Evolutionary conservation across 352 stramenopile genomes (phyloP).

Genomic region (Phytophthora colocasiae): DNA sequence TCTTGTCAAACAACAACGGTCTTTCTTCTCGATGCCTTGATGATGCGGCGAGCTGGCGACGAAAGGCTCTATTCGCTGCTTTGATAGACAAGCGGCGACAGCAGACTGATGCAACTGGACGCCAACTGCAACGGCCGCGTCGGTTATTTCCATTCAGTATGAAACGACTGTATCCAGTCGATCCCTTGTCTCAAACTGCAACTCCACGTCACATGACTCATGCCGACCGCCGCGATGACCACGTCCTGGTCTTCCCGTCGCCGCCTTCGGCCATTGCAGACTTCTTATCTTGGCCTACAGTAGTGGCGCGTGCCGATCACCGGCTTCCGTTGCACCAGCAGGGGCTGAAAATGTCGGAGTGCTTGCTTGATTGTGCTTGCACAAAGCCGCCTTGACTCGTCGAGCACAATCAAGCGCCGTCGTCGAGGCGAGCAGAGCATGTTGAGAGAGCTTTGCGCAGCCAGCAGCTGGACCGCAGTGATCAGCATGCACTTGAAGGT

Average conservation of each 20-base stretch:
- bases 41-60: slow-evolving; percentile 15
- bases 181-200: slow-evolving; percentile 14
- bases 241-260: background rate
- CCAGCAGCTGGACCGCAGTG: slow-evolving; percentile 26
- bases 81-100: slow-evolving; percentile 16
- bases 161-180: background rate
- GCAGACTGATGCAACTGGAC: slow-evolving; percentile 23
- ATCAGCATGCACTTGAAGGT: slow-evolving; percentile 36
- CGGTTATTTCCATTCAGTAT: background rate
- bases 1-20: slow-evolving; percentile 18
- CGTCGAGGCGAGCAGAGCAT: slow-evolving; percentile 2
- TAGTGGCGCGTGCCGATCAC: slow-evolving; percentile 1
- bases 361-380: background rate
- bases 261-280: background rate
- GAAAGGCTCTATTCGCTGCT: slow-evolving; percentile 15
- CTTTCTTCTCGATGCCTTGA: slow-evolving; percentile 10
- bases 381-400: background rate
- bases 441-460: slow-evolving; percentile 13
- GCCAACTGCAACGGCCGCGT: background rate
- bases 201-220: slow-evolving; percentile 3
- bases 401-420: slow-evolving; percentile 18
- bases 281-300: no score
- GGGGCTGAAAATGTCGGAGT: slow-evolving; percentile 6
- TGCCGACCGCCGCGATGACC: background rate
- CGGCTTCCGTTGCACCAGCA: slow-evolving; percentile 26